Base-by-base conservation (phyloP, 345 rosid genomes). In the Geranium brycei region DNA sequence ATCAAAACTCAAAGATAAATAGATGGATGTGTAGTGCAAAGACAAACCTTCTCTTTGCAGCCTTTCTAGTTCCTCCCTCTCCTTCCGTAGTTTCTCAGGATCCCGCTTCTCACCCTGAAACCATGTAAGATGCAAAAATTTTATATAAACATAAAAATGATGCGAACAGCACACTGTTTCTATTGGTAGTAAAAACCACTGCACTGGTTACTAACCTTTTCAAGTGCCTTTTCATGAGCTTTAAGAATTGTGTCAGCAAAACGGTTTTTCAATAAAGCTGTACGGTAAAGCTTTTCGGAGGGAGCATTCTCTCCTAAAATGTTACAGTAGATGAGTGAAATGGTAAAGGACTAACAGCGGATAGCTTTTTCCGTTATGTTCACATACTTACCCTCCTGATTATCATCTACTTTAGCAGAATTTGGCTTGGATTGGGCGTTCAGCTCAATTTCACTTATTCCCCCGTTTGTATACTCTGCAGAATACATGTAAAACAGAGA, bases 201-300 rank as follows among this genome's bases (percentile, higher is more conserved):
- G 41, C 41, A 35, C 10, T 4, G 5, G 10, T 35, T 7, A 35
- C 41, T 35, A 72, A 91, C 98, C 95, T 89, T 89, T 65, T 82
- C 88, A 71, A 87, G 85, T 1, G 89, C 78, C 78, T 89, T 89
- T 78, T 82, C 92, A 62, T 84, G 83, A 72, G 96, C 98, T 80
- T 85, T 91, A 64, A 89, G 78, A 55, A 89, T 89, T 66, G 96
- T 91, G 66, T 91, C 96, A 51, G 95, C 96, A 77, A 89, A 91
- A 58, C 95, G 92, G 55, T 71, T 85, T 79, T 81, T 87, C 80
- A 91, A 74, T n/a, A 84, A 57, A 73, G 95, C 95, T 56, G 85
- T 88, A 28, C 96, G 95, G 76, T 87, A 82, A 15, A 78, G 86
- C 82, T 85, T 91, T 60, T 82, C 91, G 1, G 95, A 87, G 80